phyloP scores from a whole-genome alignment of 225 moss, liverwort and hornwort genomes.

The Sphagnum contortum region DNA sequence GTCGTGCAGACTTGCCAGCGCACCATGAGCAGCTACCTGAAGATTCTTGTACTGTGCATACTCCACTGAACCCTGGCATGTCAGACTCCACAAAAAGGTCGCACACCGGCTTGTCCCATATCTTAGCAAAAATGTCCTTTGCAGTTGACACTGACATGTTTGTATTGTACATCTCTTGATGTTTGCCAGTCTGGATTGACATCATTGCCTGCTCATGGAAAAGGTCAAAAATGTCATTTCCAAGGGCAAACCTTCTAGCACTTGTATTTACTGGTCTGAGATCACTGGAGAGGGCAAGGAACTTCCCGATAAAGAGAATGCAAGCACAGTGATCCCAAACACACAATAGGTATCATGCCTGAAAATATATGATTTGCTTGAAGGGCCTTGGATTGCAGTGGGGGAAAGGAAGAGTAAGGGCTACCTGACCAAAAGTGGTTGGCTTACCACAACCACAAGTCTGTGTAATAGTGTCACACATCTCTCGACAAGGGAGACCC shows the following conservation, averaged over 20 bases:
- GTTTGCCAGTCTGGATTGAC: conserved; percentile 52
- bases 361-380: too few relatives aligned
- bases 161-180: conserved; percentile 52
- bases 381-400: too few relatives aligned
- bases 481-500: conserved; percentile 86
- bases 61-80: conserved; percentile 70
- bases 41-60: conserved; percentile 34
- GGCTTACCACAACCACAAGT: conserved; percentile 79
- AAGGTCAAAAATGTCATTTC: neutral
- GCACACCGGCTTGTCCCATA: conserved; percentile 88
- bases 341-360: too few relatives aligned
- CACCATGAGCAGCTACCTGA: conserved; percentile 65
- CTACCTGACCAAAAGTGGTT: conserved; percentile 82
- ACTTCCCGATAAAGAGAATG: too few relatives aligned
- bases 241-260: neutral
- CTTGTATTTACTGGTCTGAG: neutral
- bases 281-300: too few relatives aligned
- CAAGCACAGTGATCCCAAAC: too few relatives aligned
- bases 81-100: conserved; percentile 61
- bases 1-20: conserved; percentile 56
- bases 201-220: conserved; percentile 54
- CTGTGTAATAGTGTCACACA: conserved; percentile 72
- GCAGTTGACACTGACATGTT: conserved; percentile 83
- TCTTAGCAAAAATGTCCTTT: conserved; percentile 59
- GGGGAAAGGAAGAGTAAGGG: neutral